Evolutionary conservation across 2,329 filamentous ascomycete species (phyloP).

Genomic region (Acephala macrosclerotiorum): DNA sequence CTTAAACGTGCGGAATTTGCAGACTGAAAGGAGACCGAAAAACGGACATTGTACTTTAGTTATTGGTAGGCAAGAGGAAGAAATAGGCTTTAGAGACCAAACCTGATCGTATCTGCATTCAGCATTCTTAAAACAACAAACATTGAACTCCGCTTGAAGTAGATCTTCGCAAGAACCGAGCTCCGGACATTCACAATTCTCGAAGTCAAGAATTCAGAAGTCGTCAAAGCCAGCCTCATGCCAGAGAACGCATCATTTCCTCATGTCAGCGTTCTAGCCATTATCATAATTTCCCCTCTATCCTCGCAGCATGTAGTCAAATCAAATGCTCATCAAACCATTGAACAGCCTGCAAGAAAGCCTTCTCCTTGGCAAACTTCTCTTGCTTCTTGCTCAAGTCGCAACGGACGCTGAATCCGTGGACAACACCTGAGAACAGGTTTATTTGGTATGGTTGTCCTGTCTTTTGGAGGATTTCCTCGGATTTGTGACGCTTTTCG

Average conservation of each 20-base stretch:
- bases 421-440: conserved; percentile 73
- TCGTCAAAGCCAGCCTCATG: neutral
- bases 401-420: conserved; percentile 76
- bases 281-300: conserved; percentile 11
- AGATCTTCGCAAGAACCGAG: neutral
- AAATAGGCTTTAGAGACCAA: no score
- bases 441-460: conserved; percentile 71
- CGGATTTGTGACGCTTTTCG: conserved; percentile 69
- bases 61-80: no score
- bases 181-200: neutral
- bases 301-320: conserved; percentile 26
- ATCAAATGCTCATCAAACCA: conserved; percentile 76
- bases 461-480: conserved; percentile 65
- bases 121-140: neutral
- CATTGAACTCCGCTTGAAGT: neutral
- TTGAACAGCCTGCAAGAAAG: conserved; percentile 76
- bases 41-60: no score
- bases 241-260: neutral
- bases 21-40: no score
- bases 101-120: no score
- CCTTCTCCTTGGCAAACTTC: conserved; percentile 80
- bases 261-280: neutral
- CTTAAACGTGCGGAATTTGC: no score
- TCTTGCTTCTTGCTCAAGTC: conserved; percentile 64
- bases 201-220: neutral